Conservation (phyloP, 495 filamentous ascomycete species). For the Alectoria sarmentosa region DNA sequence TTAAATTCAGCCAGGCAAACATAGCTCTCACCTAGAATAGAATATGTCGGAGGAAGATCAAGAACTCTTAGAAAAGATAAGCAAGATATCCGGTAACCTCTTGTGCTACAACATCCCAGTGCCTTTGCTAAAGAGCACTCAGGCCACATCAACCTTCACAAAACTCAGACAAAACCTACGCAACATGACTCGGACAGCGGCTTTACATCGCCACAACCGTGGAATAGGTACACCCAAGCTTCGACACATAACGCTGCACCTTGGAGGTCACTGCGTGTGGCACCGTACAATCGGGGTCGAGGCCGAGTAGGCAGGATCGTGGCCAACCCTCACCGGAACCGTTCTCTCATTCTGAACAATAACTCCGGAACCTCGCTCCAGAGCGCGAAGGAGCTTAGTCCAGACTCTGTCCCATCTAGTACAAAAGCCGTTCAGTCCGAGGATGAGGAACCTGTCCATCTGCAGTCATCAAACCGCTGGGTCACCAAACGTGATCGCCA, state of each 20-base stretch:
- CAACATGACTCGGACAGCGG: conserved; percentile 18
- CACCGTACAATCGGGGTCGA: conserved; percentile 41
- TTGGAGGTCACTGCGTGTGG: conserved; percentile 26
- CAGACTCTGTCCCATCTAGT: conserved; percentile 6
- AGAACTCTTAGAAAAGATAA: conserved; percentile 67
- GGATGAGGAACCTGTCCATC: conserved; percentile 32
- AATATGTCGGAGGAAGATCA: conserved; percentile 62
- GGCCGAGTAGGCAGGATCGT: conserved; percentile 37
- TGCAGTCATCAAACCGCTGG: conserved; percentile 45
- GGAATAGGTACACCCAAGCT: conserved; percentile 20
- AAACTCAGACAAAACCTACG: conserved; percentile 48
- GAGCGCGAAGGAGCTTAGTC: not conserved
- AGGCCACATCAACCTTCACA: conserved; percentile 84
- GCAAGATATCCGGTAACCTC: conserved; percentile 62
- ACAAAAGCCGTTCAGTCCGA: conserved; percentile 37
- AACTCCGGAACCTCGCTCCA: conserved; percentile 24
- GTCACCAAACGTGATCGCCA: conserved; percentile 77
- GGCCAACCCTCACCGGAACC: conserved; percentile 51
- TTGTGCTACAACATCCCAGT: conserved; percentile 21
- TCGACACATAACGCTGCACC: conserved; percentile 24
- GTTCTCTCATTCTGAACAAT: conserved; percentile 67
- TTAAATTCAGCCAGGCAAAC: not conserved
- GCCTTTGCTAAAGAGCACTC: conserved; percentile 28
- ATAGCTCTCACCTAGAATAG: not conserved
- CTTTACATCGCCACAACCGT: conserved; percentile 5